Base-by-base conservation (phyloP, 805 yeast genomes). In the Starmerella potacharoeniae region DNA sequence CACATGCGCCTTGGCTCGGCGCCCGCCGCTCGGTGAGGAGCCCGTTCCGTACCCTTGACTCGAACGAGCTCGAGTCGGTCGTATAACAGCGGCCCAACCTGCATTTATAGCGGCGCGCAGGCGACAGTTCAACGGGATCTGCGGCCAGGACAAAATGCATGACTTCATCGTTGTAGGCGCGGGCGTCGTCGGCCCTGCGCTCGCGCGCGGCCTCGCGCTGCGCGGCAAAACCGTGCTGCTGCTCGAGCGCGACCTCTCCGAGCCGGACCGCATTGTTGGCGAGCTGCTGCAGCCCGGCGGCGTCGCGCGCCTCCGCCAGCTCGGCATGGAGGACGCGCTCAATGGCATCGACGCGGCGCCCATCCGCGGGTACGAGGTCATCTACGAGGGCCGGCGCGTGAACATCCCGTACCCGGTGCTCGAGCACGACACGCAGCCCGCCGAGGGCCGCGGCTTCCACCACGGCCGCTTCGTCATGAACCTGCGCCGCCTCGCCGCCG, bases 281-380 rank as follows among this genome's bases (percentile, higher is more conserved):
- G 99, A 93, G 69, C 77, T 93, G 65, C 77, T 93, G 77, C 99
- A 93, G 70, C 99, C 99, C 4, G 90, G 88, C 37, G 99, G 99
- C n/a, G 72, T 93, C 33, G 81, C 84, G 66, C 91, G 96, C 1
- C 73, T 93, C 55, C 75, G 77, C 61, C 83, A 87, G 61, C 72
- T 93, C 35, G 97, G 96, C 5, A 82, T 93, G 88, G 77, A 78
- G 17, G 79, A 80, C 59, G 83, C 90, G 2, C 66, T 87, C 34
- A 83, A 84, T 60, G 77, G 77, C 51, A 87, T 88, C 51, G 90
- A 82, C 43, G 96, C 97, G 7, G 77, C 79, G 8, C 81, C 79
- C 29, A 86, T 82, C 34, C 70, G 76, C 42, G 98, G 98, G 3
- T 93, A 93, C 71, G 79, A 86, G 52, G 81, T 93, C 54, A 77